phyloP scores from a whole-genome alignment of 1,139 yeast species.

The Kurtzmaniella quercitrusa region DNA sequence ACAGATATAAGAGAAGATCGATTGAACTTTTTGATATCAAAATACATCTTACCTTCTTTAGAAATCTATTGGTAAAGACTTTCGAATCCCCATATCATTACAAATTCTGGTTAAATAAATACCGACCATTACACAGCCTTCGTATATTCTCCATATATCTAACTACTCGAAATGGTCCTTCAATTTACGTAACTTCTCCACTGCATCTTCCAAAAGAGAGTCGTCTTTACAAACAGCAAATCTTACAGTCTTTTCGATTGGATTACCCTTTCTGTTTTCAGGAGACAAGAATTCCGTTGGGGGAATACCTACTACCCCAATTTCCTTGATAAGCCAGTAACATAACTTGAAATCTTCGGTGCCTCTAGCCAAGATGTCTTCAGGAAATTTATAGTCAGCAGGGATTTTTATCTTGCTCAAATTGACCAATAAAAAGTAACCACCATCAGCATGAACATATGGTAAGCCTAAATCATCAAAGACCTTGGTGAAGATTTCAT shows the following conservation, averaged over 20 bases:
- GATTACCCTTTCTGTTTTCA: constrained; percentile 57
- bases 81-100: background rate
- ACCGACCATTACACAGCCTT: background rate
- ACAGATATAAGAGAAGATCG: too few species aligned
- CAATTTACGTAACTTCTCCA: constrained; percentile 62
- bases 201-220: constrained; percentile 73
- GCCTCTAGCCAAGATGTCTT: constrained; percentile 52
- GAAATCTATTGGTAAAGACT: too few species aligned
- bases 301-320: constrained; percentile 95
- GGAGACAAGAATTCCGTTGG: constrained; percentile 84
- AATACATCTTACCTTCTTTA: too few species aligned
- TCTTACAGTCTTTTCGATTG: constrained; percentile 81
- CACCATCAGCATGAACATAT: constrained; percentile 87
- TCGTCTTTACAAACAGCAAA: constrained; percentile 97
- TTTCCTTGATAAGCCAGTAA: constrained; percentile 86
- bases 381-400: constrained; percentile 64
- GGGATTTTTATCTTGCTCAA: constrained; percentile 81
- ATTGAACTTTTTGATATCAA: too few species aligned
- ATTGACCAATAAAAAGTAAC: constrained; percentile 86
- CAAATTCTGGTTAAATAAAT: background rate
- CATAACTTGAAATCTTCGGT: constrained; percentile 86
- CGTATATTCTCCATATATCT: background rate
- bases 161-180: constrained; percentile 50
- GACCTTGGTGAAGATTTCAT: constrained; percentile 62
- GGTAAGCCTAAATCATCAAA: constrained; percentile 87